Base-by-base conservation (phyloP, 2,329 filamentous ascomycete species). In the Microsporum audouinii region DNA sequence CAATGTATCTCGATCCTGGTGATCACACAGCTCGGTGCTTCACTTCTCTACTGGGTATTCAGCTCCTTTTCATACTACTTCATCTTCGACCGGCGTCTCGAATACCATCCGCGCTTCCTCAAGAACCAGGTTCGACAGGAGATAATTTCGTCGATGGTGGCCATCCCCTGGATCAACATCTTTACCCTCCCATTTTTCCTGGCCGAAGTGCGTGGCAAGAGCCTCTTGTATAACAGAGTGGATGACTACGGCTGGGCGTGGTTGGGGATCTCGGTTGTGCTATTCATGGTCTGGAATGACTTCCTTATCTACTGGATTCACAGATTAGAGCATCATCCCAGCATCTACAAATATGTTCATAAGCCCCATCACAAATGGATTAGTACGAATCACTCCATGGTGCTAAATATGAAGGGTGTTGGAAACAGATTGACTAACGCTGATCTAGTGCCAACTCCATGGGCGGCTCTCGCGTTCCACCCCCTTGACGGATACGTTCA, bases 361-460 rank as follows among this genome's bases (percentile, higher is more conserved):
- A 95, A 95, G 83, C 85, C 88, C 65, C 89, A 95, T 76, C 89
- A 94, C 84, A 94, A 92, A 79, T 94, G 89, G 89, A 92, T 60
- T 17, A 49, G 59, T 60, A 53, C 39, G 59, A 7, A 3, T 60
- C 36, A 2, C 31, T 49, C 39, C 23, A 8, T n/a, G 12, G 33
- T 31, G 17, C 5, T 23, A 8, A 17, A 23, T 14, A 14, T 12
- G n/a, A 7, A n/a, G 6, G 10, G 17, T 23, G 17, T 23, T 23
- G 17, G 4, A 12, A 10, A 23, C 23, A 10, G 8, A 36, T 43
- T 33, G 12, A 17, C 45, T 53, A 31, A 60, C 43, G 4, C 56
- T 17, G 17, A 10, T 17, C n/a, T 94, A 76, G 90, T 94, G 87
- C 89, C 89, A 5, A 91, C 88, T 1, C 89, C 89, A 1, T 94